A percentile compares a stretch with the other conserved stretches of the same genome.
phyloP scores from a whole-genome alignment of 768 basidiomycete species.

The Mycena epipterygia region DNA sequence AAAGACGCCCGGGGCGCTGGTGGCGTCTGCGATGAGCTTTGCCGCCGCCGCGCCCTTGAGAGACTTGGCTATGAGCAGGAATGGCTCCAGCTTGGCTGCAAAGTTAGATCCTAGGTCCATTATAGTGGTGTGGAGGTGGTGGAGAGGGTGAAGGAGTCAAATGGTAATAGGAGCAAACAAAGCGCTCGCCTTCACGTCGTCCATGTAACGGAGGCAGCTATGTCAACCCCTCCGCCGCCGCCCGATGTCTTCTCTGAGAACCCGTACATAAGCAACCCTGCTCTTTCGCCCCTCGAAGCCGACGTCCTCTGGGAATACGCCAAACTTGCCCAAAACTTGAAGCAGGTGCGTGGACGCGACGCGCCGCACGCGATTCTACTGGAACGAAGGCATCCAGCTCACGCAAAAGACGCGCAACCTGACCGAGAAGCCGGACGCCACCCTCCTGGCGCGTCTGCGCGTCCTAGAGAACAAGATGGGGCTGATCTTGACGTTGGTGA shows the following conservation, averaged over 20 bases:
- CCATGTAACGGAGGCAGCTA: too few relatives aligned
- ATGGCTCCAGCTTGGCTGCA: slow-evolving; percentile 85
- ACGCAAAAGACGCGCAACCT: slow-evolving; percentile 77
- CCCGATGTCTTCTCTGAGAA: slow-evolving; percentile 69
- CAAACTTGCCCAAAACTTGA: slow-evolving; percentile 85
- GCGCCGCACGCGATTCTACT: neutral
- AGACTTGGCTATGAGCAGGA: slow-evolving; percentile 91
- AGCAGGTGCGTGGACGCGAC: slow-evolving; percentile 66
- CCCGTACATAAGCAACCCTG: slow-evolving; percentile 81
- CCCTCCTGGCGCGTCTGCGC: slow-evolving; percentile 81
- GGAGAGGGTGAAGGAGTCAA: too few relatives aligned
- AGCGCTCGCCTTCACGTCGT: too few relatives aligned
- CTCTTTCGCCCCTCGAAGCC: slow-evolving; percentile 76
- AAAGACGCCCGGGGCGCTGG: slow-evolving; percentile 90
- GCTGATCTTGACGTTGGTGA: slow-evolving; percentile 90
- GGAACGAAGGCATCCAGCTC: slow-evolving; percentile 56
- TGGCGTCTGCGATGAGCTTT: slow-evolving; percentile 89
- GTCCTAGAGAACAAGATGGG: slow-evolving; percentile 95
- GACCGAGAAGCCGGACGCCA: slow-evolving; percentile 82
- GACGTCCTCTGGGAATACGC: slow-evolving; percentile 95
- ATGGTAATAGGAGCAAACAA: too few relatives aligned
- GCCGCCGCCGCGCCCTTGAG: slow-evolving; percentile 94
- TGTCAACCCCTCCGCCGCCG: slow-evolving; percentile 41
- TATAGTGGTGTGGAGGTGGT: neutral
- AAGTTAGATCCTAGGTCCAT: slow-evolving; percentile 79